Base-by-base conservation (phyloP, 1,284 basidiomycete genomes). In the Tilletia caries region DNA sequence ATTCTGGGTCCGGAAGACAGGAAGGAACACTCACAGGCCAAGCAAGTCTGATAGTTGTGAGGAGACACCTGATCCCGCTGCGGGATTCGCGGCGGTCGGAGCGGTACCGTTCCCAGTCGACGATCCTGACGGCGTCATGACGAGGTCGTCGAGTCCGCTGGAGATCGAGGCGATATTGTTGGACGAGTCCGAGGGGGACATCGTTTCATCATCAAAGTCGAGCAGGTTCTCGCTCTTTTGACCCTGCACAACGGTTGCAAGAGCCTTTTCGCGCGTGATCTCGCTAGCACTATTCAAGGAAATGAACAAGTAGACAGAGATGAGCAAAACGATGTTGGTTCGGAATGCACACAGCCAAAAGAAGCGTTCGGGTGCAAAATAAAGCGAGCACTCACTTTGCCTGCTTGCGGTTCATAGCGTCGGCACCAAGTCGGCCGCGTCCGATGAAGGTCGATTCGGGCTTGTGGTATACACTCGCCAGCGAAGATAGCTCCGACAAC, bases 401-500 rank as follows among this genome's bases (percentile, higher is more conserved):
- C 18, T 62, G 58, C 29, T 62, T 62, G 27, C 58, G 27, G 32
- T 62, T 64, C 34, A 67, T n/a, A n/a, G 74, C 75, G 41, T 78
- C 76, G 18, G 76, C 74, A n/a, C 81, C 80, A n/a, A 80, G 62
- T 29, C 78, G 50, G 29, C 83, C 84, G 25, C 82, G 80, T 1
- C 85, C 85, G 29, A 85, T 83, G 69, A 85, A 85, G 1, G 85
- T 83, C 71, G 83, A 82, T 23, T 90, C 90, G 0, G 96, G 96
- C 84, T 95, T 97, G 85, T 97, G 94, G 79, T 97, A 97, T 3
- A 96, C 93, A 81, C 91, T 93, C 0, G 95, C 92, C 23, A 97
- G 86, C 67, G 88, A 90, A 1, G 91, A 92, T 0, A 78, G 70
- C 66, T 77, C 81, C 66, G 67, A 67, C 0, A 98, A 85, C 0